These are phyloP conservation scores for Stenocarpella maydis DNA, from an alignment of 2,329 filamentous ascomycete species.

Conservation along the genomic window DNA sequence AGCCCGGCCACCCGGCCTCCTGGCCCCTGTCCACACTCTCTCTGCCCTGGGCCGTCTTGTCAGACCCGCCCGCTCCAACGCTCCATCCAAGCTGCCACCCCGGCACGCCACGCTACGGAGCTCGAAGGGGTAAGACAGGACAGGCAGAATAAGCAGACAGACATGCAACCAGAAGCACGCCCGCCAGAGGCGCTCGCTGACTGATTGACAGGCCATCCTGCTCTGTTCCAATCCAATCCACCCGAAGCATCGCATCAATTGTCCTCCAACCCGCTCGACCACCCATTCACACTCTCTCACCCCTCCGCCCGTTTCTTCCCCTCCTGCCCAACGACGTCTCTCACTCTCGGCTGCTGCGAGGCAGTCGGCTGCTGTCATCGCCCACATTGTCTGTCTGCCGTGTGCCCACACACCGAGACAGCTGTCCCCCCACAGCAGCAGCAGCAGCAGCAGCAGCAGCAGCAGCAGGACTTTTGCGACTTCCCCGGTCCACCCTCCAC, in stretches of 20 bases:
- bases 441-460: no score
- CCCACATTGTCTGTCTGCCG: conserved; percentile 9
- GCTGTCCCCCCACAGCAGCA: conserved; percentile 15
- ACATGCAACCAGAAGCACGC: background rate
- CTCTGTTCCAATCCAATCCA: conserved; percentile 7
- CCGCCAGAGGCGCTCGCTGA: background rate
- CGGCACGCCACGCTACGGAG: conserved; percentile 24
- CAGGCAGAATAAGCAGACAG: no score
- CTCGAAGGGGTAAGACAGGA: conserved; percentile 16
- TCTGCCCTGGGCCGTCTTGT: background rate
- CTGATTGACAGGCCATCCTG: conserved; percentile 24
- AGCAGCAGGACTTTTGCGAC: conserved; percentile 10
- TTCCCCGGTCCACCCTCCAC: background rate
- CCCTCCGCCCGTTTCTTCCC: conserved; percentile 1
- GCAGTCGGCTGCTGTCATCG: conserved; percentile 23
- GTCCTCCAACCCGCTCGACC: conserved; percentile 5
- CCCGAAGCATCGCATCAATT: conserved; percentile 6
- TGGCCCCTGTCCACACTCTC: background rate
- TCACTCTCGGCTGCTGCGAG: conserved; percentile 18
- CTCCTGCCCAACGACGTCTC: conserved; percentile 16
- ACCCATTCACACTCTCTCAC: background rate
- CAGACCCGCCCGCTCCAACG: conserved; percentile 12
- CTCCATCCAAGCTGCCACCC: conserved; percentile 10
- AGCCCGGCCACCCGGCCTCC: conserved; percentile 21
- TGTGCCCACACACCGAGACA: background rate